Conservation (phyloP, 371 early-diverging fungal genomes). For the Apophysomyces elegans region DNA sequence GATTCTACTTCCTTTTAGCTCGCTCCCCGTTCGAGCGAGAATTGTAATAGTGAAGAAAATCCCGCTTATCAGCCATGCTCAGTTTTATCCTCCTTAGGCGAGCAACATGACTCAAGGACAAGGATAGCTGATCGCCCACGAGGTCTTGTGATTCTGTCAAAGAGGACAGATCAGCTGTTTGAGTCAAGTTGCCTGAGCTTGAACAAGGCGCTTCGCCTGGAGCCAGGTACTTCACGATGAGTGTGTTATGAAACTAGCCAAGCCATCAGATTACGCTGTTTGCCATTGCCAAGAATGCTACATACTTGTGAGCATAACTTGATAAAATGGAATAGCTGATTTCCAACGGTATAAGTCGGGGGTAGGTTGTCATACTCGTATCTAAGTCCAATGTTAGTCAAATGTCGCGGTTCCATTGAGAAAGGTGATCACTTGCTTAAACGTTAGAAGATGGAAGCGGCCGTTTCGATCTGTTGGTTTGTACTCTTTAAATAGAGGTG, state of each 20-base stretch:
- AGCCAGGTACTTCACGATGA: slow-evolving; percentile 61
- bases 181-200: slow-evolving; percentile 28
- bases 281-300: background rate
- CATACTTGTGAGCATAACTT: slow-evolving; percentile 64
- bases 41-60: slow-evolving; percentile 80
- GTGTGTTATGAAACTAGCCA: slow-evolving; percentile 58
- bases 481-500: slow-evolving; percentile 67
- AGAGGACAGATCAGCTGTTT: slow-evolving; percentile 35
- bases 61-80: slow-evolving; percentile 74
- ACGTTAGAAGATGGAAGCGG: slow-evolving; percentile 62
- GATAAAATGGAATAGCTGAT: slow-evolving; percentile 59
- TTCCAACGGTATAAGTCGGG: slow-evolving; percentile 73
- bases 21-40: too few species aligned
- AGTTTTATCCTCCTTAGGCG: slow-evolving; percentile 78
- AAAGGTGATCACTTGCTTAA: slow-evolving; percentile 62
- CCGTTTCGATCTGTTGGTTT: slow-evolving; percentile 56
- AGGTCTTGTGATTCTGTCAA: slow-evolving; percentile 49
- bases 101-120: slow-evolving; percentile 66
- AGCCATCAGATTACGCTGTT: background rate
- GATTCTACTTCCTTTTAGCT: too few species aligned
- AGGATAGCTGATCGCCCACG: slow-evolving; percentile 62
- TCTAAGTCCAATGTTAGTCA: slow-evolving; percentile 27
- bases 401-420: background rate
- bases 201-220: slow-evolving; percentile 55
- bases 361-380: slow-evolving; percentile 71